phyloP scores from a whole-genome alignment of 495 filamentous ascomycete species.

The Podospora fimiseda region DNA sequence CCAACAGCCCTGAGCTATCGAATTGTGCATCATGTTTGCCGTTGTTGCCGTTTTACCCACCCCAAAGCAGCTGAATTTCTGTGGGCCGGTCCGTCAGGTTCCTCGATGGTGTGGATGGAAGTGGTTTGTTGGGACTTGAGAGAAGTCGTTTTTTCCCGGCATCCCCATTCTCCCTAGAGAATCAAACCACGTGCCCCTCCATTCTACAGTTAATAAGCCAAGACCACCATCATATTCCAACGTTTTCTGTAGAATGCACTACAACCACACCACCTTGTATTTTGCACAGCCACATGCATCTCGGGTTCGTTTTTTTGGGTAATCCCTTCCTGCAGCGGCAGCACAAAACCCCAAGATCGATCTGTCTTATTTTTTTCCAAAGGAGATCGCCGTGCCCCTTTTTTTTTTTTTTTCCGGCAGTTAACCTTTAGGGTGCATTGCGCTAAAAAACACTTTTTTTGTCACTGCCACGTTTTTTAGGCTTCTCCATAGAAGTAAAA shows the following conservation, averaged over 20 bases:
- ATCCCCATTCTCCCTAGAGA: background rate
- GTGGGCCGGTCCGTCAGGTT: constrained; percentile 1
- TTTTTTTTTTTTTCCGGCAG: background rate
- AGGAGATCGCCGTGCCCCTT: background rate
- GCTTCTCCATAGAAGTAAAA: background rate
- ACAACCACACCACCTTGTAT: background rate
- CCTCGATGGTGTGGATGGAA: background rate
- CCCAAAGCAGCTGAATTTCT: constrained; percentile 3
- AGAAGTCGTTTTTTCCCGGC: background rate
- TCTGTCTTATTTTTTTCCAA: too few species aligned
- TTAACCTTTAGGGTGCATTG: background rate
- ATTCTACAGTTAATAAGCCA: background rate
- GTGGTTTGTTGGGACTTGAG: background rate
- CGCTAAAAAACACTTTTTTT: background rate
- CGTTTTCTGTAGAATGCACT: background rate
- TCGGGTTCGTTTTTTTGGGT: background rate
- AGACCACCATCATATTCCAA: background rate
- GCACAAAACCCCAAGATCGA: background rate
- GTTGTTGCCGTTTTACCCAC: background rate
- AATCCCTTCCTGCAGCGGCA: too few species aligned
- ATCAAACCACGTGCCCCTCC: background rate
- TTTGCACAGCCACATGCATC: background rate
- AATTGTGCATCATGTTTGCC: background rate
- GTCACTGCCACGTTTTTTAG: background rate
- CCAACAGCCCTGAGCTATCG: background rate